phyloP scores from a whole-genome alignment of 352 stramenopile species.

The Blastocystis sp. region DNA sequence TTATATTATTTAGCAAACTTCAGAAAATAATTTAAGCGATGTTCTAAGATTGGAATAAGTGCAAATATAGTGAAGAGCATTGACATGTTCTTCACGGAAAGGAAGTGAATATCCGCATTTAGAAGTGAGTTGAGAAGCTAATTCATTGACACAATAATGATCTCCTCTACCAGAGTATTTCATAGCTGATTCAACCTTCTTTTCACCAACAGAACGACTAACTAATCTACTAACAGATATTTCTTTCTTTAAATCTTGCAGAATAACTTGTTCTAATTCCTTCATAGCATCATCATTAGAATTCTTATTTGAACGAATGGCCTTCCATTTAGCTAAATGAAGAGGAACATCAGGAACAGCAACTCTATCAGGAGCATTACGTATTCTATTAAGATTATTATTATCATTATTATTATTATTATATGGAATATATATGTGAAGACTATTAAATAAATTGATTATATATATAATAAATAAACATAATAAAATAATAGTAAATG shows the following conservation, averaged over 20 bases:
- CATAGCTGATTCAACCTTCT: slow-evolving; percentile 3
- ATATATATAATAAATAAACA: too few relatives aligned
- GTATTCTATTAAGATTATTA: not conserved
- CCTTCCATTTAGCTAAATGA: slow-evolving; percentile 22
- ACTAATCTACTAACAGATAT: slow-evolving; percentile 6
- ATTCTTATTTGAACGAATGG: slow-evolving; percentile 19
- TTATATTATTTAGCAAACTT: too few relatives aligned
- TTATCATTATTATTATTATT: slow-evolving; percentile 22
- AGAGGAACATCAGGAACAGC: slow-evolving; percentile 9
- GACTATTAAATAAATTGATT: too few relatives aligned
- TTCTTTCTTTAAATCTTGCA: slow-evolving; percentile 15
- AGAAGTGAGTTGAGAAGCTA: slow-evolving; percentile 2
- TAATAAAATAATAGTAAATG: too few relatives aligned
- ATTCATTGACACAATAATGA: slow-evolving; percentile 18
- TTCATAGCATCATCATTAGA: slow-evolving; percentile 7
- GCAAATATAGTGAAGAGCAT: slow-evolving; percentile 25
- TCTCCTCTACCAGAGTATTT: slow-evolving; percentile 14
- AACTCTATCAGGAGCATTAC: not conserved
- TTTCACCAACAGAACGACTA: slow-evolving; percentile 28
- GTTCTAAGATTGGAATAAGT: too few relatives aligned
- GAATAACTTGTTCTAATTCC: slow-evolving; percentile 18
- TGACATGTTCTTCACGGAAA: slow-evolving; percentile 21
- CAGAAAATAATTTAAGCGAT: too few relatives aligned
- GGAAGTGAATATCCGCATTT: slow-evolving; percentile 32
- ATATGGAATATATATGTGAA: too few relatives aligned